phyloP scores from a whole-genome alignment of 305 asterid species.

The Euphrasia arctica region DNA sequence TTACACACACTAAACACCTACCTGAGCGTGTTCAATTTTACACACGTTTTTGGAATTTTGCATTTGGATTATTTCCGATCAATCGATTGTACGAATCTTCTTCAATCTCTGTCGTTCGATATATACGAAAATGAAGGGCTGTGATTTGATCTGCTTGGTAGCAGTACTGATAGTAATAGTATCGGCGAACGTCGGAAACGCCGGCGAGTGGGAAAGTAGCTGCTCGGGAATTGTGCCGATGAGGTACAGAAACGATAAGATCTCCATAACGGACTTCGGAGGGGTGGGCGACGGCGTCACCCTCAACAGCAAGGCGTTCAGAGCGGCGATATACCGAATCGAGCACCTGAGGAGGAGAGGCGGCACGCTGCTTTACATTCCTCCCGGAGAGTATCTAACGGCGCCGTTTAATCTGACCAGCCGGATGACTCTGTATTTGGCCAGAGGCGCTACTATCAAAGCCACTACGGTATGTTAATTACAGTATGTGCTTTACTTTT shows the following conservation, averaged over 20 bases:
- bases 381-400: constrained; percentile 47
- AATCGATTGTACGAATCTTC: not conserved
- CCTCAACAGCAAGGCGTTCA: constrained; percentile 46
- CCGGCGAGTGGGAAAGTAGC: constrained; percentile 33
- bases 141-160: constrained; percentile 22
- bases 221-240: constrained; percentile 48
- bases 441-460: constrained; percentile 46
- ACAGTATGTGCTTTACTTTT: not conserved
- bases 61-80: too few relatives aligned
- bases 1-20: not conserved
- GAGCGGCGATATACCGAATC: constrained; percentile 41
- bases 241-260: constrained; percentile 34
- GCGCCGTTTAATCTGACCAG: constrained; percentile 56
- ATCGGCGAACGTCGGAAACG: constrained; percentile 26
- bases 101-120: not conserved
- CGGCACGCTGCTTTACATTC: constrained; percentile 43
- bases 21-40: not conserved
- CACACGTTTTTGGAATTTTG: not conserved
- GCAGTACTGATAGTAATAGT: constrained; percentile 17
- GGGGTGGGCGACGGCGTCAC: constrained; percentile 55
- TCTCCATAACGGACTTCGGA: constrained; percentile 46
- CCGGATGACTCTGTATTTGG: constrained; percentile 49
- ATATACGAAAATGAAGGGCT: constrained; percentile 21
- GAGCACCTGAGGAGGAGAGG: constrained; percentile 40
- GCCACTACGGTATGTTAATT: constrained; percentile 36